These are phyloP conservation scores for Parietaria judaica DNA, from an alignment of 306 rosid species.

Conservation along the genomic window DNA sequence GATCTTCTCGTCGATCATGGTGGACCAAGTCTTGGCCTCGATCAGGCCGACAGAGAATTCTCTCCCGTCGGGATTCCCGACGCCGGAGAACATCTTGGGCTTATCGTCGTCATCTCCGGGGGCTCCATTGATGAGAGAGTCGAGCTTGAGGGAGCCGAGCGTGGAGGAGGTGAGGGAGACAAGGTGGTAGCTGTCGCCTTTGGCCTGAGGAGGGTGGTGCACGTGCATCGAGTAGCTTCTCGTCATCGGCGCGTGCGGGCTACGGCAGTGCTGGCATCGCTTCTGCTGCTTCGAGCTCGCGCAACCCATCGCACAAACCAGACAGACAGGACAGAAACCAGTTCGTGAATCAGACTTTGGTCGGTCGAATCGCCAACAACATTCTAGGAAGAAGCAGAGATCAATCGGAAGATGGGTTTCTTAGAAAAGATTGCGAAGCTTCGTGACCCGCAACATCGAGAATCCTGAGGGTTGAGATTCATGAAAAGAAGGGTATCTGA, in stretches of 20 bases:
- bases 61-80: conserved; percentile 9
- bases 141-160: conserved; percentile 55
- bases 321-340: not conserved
- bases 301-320: conserved; percentile 53
- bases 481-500: not conserved
- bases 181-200: conserved; percentile 57
- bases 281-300: conserved; percentile 67
- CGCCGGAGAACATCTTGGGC: not conserved
- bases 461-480: not conserved
- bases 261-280: conserved; percentile 67
- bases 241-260: conserved; percentile 51
- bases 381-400: not conserved
- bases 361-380: conserved; percentile 1
- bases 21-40: conserved; percentile 79
- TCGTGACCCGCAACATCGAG: not conserved
- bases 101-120: conserved; percentile 7
- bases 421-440: conserved; percentile 14
- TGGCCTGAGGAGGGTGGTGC: conserved; percentile 59
- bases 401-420: conserved; percentile 11
- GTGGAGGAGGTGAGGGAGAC: conserved; percentile 85
- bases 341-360: not conserved
- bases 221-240: conserved; percentile 81
- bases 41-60: conserved; percentile 43
- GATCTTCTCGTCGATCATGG: conserved; percentile 52
- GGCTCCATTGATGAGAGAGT: conserved; percentile 4